Evolutionary conservation across 768 basidiomycete species (phyloP).

Genomic region (Auriscalpium orientale): DNA sequence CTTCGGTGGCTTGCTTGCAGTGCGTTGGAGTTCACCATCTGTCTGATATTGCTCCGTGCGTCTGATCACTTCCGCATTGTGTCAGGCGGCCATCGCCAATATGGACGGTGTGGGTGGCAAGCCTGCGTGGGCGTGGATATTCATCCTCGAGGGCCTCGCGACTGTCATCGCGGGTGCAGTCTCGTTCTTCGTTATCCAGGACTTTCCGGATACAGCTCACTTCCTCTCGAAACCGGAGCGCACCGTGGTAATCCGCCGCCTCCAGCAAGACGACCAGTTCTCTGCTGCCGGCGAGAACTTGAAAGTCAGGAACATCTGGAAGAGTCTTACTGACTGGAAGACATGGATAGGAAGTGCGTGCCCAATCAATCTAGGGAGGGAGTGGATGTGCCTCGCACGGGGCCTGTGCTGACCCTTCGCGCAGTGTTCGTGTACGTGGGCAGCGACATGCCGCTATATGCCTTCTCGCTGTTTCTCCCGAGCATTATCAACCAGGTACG

Average conservation of each 20-base stretch:
- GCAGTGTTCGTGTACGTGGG: constrained; percentile 52
- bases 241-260: constrained; percentile 53
- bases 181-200: constrained; percentile 75
- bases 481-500: constrained; percentile 67
- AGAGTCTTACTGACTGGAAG: constrained; percentile 64
- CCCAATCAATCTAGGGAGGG: not conserved
- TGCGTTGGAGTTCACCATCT: constrained; percentile 19
- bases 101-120: constrained; percentile 67
- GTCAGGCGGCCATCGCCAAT: constrained; percentile 53
- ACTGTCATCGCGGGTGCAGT: constrained; percentile 58
- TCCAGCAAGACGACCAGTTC: constrained; percentile 63
- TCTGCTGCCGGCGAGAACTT: constrained; percentile 66
- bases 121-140: constrained; percentile 64
- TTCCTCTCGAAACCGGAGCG: constrained; percentile 70
- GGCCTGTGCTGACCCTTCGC: not conserved
- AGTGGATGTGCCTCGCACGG: not conserved
- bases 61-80: not conserved
- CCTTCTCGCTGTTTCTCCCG: constrained; percentile 72
- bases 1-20: constrained; percentile 70
- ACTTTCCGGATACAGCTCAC: constrained; percentile 76
- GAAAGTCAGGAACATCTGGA: constrained; percentile 46
- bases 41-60: not conserved
- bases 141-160: constrained; percentile 64
- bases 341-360: constrained; percentile 46
- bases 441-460: constrained; percentile 61